Conservation (phyloP, 495 filamentous ascomycete species). For the Podospora pseudoanserina region DNA sequence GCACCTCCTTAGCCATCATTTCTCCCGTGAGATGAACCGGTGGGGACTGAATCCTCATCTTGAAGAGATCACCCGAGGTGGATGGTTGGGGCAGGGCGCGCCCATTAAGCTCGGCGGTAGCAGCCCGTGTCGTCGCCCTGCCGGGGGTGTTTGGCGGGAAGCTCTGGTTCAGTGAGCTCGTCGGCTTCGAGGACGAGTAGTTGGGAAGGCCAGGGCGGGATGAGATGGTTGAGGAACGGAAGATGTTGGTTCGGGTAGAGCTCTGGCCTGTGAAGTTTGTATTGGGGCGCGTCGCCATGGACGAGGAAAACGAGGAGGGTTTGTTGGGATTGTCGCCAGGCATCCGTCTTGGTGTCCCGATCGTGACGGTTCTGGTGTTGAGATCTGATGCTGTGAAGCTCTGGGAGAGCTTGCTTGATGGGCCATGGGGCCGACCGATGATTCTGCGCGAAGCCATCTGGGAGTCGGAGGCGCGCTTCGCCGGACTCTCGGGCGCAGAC, state of each 20-base stretch:
- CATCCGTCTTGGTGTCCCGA: conserved; percentile 23
- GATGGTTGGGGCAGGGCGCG: conserved; percentile 36
- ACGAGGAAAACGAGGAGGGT: conserved; percentile 13
- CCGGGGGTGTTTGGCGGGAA: conserved; percentile 38
- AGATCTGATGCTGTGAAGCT: conserved; percentile 31
- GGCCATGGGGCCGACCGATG: conserved; percentile 30
- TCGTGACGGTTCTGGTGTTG: conserved; percentile 11
- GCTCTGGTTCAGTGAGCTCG: conserved; percentile 29
- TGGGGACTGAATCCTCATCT: conserved; percentile 46
- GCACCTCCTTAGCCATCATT: conserved; percentile 42
- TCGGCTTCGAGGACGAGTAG: conserved; percentile 40
- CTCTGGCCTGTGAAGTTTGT: conserved; percentile 30
- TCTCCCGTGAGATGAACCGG: conserved; percentile 46
- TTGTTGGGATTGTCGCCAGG: conserved; percentile 38
- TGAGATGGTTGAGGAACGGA: conserved; percentile 38
- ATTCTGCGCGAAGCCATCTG: conserved; percentile 35
- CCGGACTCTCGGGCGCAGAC: conserved; percentile 33
- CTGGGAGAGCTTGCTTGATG: conserved; percentile 36
- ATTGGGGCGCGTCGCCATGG: conserved; percentile 17
- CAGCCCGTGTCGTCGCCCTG: conserved; percentile 25
- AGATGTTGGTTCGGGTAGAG: conserved; percentile 36
- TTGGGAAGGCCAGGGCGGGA: conserved; percentile 30
- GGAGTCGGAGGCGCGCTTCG: conserved; percentile 36
- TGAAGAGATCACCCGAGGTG: conserved; percentile 41
- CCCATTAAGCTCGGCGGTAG: conserved; percentile 27